These are phyloP conservation scores for Paecilomyces sp. DNA, from an alignment of 2,329 filamentous ascomycete species.

Conservation along the genomic window DNA sequence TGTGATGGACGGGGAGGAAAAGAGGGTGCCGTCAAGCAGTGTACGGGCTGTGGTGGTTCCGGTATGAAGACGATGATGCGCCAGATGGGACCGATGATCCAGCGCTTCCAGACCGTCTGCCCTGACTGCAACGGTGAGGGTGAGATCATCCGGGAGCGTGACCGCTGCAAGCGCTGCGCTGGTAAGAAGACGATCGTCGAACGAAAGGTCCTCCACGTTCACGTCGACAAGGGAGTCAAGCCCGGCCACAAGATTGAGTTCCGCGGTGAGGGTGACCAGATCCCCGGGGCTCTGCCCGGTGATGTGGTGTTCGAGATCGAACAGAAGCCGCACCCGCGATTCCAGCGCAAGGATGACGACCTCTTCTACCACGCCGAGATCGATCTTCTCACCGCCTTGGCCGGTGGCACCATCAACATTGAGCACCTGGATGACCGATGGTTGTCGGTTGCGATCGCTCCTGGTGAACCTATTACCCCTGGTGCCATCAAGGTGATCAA, in stretches of 20 bases:
- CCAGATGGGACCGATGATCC: slow-evolving; percentile 99
- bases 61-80: slow-evolving; percentile 99
- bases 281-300: slow-evolving; percentile 84
- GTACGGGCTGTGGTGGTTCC: slow-evolving; percentile 79
- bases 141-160: slow-evolving; percentile 93
- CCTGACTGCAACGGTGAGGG: slow-evolving; percentile 97
- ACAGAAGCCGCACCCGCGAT: slow-evolving; percentile 94
- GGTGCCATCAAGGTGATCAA: slow-evolving; percentile 88
- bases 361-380: slow-evolving; percentile 93
- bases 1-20: slow-evolving; percentile 94
- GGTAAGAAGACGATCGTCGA: slow-evolving; percentile 98
- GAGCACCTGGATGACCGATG: slow-evolving; percentile 97
- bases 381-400: slow-evolving; percentile 88
- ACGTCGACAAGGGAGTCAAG: slow-evolving; percentile 90
- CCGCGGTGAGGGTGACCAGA: slow-evolving; percentile 91
- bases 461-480: slow-evolving; percentile 89
- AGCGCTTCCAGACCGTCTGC: slow-evolving; percentile 98
- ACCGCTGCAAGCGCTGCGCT: slow-evolving; percentile 91
- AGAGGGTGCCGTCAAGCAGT: slow-evolving; percentile 94
- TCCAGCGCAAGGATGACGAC: slow-evolving; percentile 94
- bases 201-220: slow-evolving; percentile 95
- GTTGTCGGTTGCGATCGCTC: slow-evolving; percentile 86
- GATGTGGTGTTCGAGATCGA: slow-evolving; percentile 99
- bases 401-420: slow-evolving; percentile 81
- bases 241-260: slow-evolving; percentile 96